Evolutionary conservation across 257 asterid genomes (phyloP).

Genomic region (Hygrophila difformis): DNA sequence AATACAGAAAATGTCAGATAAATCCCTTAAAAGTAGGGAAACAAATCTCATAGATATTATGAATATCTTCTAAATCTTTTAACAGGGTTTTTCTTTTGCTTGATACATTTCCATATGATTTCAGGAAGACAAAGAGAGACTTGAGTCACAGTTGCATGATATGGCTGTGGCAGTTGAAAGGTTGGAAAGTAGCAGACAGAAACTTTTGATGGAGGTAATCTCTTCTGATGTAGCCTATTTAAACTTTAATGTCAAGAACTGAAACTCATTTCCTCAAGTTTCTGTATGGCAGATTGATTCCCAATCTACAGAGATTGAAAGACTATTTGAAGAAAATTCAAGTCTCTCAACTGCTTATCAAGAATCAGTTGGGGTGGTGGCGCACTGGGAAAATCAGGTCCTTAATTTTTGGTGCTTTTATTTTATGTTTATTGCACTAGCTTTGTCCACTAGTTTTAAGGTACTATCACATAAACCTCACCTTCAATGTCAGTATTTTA

Average conservation of each 20-base stretch:
- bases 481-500: too few relatives aligned
- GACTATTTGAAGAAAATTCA: slow-evolving; percentile 79
- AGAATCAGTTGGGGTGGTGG: slow-evolving; percentile 60
- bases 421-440: too few relatives aligned
- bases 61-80: too few relatives aligned
- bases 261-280: slow-evolving; percentile 17
- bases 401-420: slow-evolving; percentile 14
- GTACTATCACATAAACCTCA: too few relatives aligned
- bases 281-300: slow-evolving; percentile 74
- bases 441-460: slow-evolving; percentile 13
- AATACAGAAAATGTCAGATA: too few relatives aligned
- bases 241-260: slow-evolving; percentile 19
- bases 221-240: slow-evolving; percentile 11
- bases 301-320: slow-evolving; percentile 94
- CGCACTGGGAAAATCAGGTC: slow-evolving; percentile 92
- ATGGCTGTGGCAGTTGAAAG: slow-evolving; percentile 93
- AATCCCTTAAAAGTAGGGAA: too few relatives aligned
- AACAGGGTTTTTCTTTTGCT: slow-evolving; percentile 1
- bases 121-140: slow-evolving; percentile 83
- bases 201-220: slow-evolving; percentile 76
- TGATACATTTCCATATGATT: slow-evolving; percentile 16
- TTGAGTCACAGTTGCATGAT: slow-evolving; percentile 89
- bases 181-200: slow-evolving; percentile 84
- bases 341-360: slow-evolving; percentile 70
- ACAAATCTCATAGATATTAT: too few relatives aligned